phyloP scores from a whole-genome alignment of 2,329 filamentous ascomycete species.

The Alternaria sp. region DNA sequence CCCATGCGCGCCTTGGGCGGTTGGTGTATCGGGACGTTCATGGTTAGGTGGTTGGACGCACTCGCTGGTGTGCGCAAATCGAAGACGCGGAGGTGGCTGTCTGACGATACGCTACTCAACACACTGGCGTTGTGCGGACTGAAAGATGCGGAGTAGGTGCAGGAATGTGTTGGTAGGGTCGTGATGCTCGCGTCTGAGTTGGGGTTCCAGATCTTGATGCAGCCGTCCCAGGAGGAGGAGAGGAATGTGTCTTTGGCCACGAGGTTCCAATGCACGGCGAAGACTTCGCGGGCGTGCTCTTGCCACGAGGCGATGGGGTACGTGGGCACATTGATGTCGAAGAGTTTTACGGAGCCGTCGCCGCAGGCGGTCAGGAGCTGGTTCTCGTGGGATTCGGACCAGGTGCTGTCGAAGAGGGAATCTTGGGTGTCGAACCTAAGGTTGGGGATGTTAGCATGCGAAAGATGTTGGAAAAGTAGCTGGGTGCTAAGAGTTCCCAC shows the following conservation, averaged over 20 bases:
- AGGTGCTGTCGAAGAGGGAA: conserved; percentile 91
- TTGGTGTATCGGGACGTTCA: conserved; percentile 84
- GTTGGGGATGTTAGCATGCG: conserved; percentile 14
- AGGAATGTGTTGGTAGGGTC: conserved; percentile 89
- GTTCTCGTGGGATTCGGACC: conserved; percentile 97
- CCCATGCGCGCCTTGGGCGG: conserved; percentile 63
- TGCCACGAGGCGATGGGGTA: conserved; percentile 93
- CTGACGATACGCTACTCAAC: conserved; percentile 85
- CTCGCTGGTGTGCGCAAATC: conserved; percentile 87
- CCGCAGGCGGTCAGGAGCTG: conserved; percentile 89
- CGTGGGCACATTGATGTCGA: conserved; percentile 80
- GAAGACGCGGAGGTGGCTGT: conserved; percentile 88
- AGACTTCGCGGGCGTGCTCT: conserved; percentile 92
- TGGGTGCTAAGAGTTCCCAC: not conserved
- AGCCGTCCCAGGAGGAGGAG: conserved; percentile 95
- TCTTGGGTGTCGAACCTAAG: conserved; percentile 94
- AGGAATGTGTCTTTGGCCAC: conserved; percentile 90
- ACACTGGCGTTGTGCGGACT: conserved; percentile 81
- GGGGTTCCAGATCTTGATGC: conserved; percentile 94
- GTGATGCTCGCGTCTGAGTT: conserved; percentile 75
- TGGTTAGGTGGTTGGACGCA: conserved; percentile 85
- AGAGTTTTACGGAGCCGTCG: conserved; percentile 94
- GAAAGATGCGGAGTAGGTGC: conserved; percentile 93
- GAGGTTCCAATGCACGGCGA: conserved; percentile 91
- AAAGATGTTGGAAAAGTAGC: not conserved